phyloP scores from a whole-genome alignment of 495 filamentous ascomycete genomes.

The Xylaria longipes region DNA sequence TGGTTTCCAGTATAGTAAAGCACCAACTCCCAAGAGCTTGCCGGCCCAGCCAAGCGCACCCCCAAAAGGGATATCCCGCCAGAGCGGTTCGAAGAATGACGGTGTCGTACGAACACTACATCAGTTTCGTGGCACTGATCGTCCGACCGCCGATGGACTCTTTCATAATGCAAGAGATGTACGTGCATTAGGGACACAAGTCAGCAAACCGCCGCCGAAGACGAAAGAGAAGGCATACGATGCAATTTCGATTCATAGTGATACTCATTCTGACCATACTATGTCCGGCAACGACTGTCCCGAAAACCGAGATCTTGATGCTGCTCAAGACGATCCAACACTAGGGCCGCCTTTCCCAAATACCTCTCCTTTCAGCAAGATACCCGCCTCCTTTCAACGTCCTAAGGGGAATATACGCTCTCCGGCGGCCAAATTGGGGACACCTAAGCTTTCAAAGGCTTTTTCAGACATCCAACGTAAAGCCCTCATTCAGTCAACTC shows the following conservation, averaged over 20 bases:
- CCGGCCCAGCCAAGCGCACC: not conserved
- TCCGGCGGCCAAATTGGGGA: not conserved
- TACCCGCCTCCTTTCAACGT: not conserved
- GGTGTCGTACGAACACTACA: not conserved
- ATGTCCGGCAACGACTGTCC: not conserved
- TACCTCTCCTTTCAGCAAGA: conserved; percentile 1
- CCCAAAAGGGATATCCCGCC: not conserved
- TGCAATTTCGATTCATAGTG: not conserved
- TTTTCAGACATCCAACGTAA: conserved; percentile 32
- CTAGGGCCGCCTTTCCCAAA: not conserved
- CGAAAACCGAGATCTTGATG: not conserved
- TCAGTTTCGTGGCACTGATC: not conserved
- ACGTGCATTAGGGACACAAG: not conserved
- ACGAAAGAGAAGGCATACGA: not conserved
- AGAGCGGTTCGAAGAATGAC: not conserved
- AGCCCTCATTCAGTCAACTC: conserved; percentile 32
- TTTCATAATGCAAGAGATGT: not conserved
- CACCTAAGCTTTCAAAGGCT: conserved; percentile 30
- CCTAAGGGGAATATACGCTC: not conserved
- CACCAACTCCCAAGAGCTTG: conserved; percentile 1
- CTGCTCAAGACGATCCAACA: not conserved
- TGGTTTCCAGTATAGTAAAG: conserved; percentile 23
- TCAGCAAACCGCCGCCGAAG: not conserved
- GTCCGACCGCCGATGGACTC: not conserved
- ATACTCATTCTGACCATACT: not conserved